Evolutionary conservation across 2,329 filamentous ascomycete species (phyloP), one percentile per base, ranked within the genome.

Genomic region (Aspergillus aculeatinus): DNA sequence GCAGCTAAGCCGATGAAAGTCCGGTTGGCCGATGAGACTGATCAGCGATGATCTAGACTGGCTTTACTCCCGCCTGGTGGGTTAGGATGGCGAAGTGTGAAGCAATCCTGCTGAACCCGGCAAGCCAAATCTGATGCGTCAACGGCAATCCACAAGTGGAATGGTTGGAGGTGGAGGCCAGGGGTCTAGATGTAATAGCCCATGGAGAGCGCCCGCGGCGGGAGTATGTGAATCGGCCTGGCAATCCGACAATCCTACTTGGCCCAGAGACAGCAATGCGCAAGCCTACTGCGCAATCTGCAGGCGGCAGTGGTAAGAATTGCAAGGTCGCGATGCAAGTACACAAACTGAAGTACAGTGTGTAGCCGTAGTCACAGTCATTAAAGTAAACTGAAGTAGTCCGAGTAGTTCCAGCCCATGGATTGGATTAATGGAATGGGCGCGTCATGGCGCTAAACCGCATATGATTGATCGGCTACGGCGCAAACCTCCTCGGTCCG

Each of bases 391-490:
- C n/a, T n/a, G n/a, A n/a, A 23, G 23, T 23, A 23, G 27, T 27
- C 6, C 27, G 39, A 42, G 21, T 49, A 47, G 48, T 49, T 57
- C 35, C 48, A 19, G 19, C 33, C 27, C 19, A 25, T 35, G 33
- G 48, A 33, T 31, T 52, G 47, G 49, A 39, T 57, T 39, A 35
- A 58, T 33, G 12, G 33, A 27, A 27, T 27, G 35, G 51, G 57
- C 50, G 58, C 60, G 57, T 62, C 60, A 62, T 59, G 48, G 48
- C 47, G 55, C 51, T 65, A 35, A 50, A 54, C 21, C 25, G 14
- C 23, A 52, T 59, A 57, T 68, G 62, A 73, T 72, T 74, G 72
- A 73, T 72, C 74, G 72, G 71, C 62, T 57, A 58, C 51, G 39
- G 70, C 65, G 63, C 65, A 66, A 67, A 65, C 60, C 31, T 19